Evolutionary conservation across 75 land plant species (phyloP).

Genomic region (Chamaecyparis obtusa): DNA sequence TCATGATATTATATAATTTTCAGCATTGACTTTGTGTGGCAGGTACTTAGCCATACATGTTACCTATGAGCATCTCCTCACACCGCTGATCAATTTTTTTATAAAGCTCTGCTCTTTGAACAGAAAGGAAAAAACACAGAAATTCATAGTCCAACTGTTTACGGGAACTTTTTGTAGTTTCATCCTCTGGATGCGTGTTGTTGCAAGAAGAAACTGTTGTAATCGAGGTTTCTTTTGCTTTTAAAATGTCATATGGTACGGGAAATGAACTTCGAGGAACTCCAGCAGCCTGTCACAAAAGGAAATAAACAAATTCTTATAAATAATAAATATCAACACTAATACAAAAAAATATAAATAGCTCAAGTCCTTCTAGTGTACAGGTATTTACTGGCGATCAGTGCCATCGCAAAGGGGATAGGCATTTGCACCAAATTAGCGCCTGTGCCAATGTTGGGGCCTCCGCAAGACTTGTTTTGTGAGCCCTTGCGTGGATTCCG

Average conservation of each 20-base stretch:
- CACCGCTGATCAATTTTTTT: slow-evolving; percentile 80
- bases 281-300: slow-evolving; percentile 57
- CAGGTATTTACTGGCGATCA: no score
- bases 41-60: not conserved
- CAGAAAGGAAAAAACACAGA: slow-evolving; percentile 76
- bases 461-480: no score
- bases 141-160: slow-evolving; percentile 86
- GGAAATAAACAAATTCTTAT: not conserved
- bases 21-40: not conserved
- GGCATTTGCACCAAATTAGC: no score
- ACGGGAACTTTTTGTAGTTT: not conserved
- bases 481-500: no score
- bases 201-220: slow-evolving; percentile 8
- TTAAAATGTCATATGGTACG: slow-evolving; percentile 62
- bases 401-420: no score
- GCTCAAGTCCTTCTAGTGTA: not conserved
- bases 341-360: not conserved
- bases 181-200: slow-evolving; percentile 9
- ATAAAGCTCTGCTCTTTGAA: slow-evolving; percentile 62
- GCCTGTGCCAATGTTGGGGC: no score
- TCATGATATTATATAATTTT: not conserved
- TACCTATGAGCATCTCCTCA: slow-evolving; percentile 92
- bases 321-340: not conserved
- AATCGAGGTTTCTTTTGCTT: slow-evolving; percentile 15
- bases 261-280: slow-evolving; percentile 66